Evolutionary conservation across 345 rosid genomes (phyloP).

Genomic region (Populus pruinosa): DNA sequence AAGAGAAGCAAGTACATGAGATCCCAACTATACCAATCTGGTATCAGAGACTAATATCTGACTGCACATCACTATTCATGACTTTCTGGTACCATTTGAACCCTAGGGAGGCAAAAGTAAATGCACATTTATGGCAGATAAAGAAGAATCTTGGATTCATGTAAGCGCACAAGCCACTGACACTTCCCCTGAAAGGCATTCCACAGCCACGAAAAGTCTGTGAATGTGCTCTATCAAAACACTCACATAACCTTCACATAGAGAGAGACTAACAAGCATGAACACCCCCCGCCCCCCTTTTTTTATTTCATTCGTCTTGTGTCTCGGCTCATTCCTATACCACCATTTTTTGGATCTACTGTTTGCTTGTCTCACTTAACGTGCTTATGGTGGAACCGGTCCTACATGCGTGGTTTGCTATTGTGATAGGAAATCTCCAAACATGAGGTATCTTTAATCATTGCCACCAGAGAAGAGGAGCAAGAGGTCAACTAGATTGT

Average conservation of each 20-base stretch:
- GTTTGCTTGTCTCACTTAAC: constrained; percentile 24
- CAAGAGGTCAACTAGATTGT: neutral
- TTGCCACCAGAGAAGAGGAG: neutral
- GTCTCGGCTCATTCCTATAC: constrained; percentile 11
- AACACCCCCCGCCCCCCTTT: neutral
- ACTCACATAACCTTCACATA: neutral
- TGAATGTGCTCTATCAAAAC: constrained; percentile 1
- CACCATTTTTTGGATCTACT: constrained; percentile 31
- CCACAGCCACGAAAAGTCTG: constrained; percentile 1
- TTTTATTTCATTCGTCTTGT: neutral
- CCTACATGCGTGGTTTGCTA: neutral
- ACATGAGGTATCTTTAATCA: constrained; percentile 4
- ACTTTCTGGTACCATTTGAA: neutral
- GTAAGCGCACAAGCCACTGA: constrained; percentile 2
- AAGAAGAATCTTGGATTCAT: constrained; percentile 7
- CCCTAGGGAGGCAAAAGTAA: neutral
- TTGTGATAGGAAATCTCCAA: neutral
- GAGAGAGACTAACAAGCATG: constrained; percentile 12
- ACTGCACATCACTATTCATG: neutral
- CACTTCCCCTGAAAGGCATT: constrained; percentile 14
- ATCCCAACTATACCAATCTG: neutral
- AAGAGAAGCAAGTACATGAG: neutral
- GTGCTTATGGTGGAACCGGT: constrained; percentile 33
- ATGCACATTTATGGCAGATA: constrained; percentile 1
- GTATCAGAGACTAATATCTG: constrained; percentile 1